phyloP scores from a whole-genome alignment of 1,284 basidiomycete species.

The Leccinum angustisporum region DNA sequence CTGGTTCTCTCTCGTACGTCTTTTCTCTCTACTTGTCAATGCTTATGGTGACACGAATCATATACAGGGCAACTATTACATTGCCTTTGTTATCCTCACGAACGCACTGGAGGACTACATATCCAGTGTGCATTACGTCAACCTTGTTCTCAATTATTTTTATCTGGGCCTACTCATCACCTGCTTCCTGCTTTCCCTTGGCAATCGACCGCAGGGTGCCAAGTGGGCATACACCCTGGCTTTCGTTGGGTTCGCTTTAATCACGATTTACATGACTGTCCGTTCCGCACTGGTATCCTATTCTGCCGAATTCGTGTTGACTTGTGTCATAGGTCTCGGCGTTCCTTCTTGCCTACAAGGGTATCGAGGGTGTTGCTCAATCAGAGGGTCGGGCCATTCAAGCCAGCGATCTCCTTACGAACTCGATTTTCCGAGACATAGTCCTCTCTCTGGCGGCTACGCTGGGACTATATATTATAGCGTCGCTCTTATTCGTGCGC shows the following conservation, averaged over 20 bases:
- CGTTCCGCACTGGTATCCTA: slow-evolving; percentile 26
- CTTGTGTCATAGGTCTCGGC: slow-evolving; percentile 59
- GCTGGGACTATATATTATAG: slow-evolving; percentile 78
- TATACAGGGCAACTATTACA: slow-evolving; percentile 81
- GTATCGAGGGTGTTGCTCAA: slow-evolving; percentile 59
- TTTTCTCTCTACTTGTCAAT: slow-evolving; percentile 3
- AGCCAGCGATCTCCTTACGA: slow-evolving; percentile 62
- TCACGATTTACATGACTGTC: slow-evolving; percentile 92
- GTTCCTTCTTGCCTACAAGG: slow-evolving; percentile 79
- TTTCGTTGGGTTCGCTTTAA: slow-evolving; percentile 82
- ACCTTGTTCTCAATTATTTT: slow-evolving; percentile 80
- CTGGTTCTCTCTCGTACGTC: slow-evolving; percentile 82
- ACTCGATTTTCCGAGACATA: slow-evolving; percentile 83
- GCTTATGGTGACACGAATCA: neutral
- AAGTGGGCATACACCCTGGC: slow-evolving; percentile 82
- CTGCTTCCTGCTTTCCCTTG: slow-evolving; percentile 89
- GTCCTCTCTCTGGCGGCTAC: slow-evolving; percentile 86
- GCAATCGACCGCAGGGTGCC: slow-evolving; percentile 89
- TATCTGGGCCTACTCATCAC: slow-evolving; percentile 86
- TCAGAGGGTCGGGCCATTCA: slow-evolving; percentile 47
- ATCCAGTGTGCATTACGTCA: slow-evolving; percentile 65
- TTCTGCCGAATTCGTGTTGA: slow-evolving; percentile 1
- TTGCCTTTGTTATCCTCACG: slow-evolving; percentile 80
- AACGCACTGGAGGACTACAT: slow-evolving; percentile 69
- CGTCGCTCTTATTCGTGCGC: slow-evolving; percentile 82